These are phyloP conservation scores for Biscogniauxia sp. DNA, from an alignment of 2,329 filamentous ascomycete genomes.

Conservation along the genomic window DNA sequence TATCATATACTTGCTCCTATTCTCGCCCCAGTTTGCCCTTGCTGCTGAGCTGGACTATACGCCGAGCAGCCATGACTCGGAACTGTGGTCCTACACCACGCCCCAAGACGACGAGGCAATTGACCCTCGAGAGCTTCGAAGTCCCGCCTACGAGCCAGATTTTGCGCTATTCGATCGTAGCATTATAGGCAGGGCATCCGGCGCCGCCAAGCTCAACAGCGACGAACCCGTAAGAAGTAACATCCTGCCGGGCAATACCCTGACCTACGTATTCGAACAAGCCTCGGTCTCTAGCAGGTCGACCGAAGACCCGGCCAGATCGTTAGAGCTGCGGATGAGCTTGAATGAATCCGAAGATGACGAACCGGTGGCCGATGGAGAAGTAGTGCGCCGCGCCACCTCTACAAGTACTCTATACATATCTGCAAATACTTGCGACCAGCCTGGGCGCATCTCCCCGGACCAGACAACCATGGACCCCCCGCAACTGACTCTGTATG, in stretches of 20 bases:
- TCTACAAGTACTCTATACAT: slow-evolving; percentile 64
- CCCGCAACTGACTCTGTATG: slow-evolving; percentile 74
- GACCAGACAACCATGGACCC: slow-evolving; percentile 46
- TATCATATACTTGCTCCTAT: slow-evolving; percentile 59
- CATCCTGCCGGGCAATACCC: slow-evolving; percentile 59
- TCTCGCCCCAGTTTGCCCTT: slow-evolving; percentile 58
- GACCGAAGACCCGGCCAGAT: slow-evolving; percentile 14
- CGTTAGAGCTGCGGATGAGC: slow-evolving; percentile 26
- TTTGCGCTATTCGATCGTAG: slow-evolving; percentile 61
- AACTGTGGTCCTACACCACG: slow-evolving; percentile 18
- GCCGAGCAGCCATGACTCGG: slow-evolving; percentile 20
- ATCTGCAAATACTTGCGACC: slow-evolving; percentile 81
- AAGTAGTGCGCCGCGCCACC: slow-evolving; percentile 26
- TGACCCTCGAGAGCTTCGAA: slow-evolving; percentile 23
- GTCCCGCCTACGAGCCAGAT: slow-evolving; percentile 53
- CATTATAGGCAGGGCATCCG: slow-evolving; percentile 59
- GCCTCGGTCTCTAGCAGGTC: slow-evolving; percentile 47
- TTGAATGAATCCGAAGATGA: slow-evolving; percentile 19
- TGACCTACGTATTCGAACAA: slow-evolving; percentile 63
- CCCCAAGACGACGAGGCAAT: slow-evolving; percentile 15
- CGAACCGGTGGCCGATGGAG: slow-evolving; percentile 8
- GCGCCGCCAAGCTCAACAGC: slow-evolving; percentile 56
- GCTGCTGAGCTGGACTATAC: slow-evolving; percentile 50
- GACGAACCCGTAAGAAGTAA: slow-evolving; percentile 62
- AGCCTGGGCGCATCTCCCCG: slow-evolving; percentile 59